Percentiles rank a stretch among this genome's conserved stretches.
These are phyloP conservation scores for Irineochytrium annulatum DNA, from an alignment of 192 early-diverging fungal species.

Conservation along the genomic window DNA sequence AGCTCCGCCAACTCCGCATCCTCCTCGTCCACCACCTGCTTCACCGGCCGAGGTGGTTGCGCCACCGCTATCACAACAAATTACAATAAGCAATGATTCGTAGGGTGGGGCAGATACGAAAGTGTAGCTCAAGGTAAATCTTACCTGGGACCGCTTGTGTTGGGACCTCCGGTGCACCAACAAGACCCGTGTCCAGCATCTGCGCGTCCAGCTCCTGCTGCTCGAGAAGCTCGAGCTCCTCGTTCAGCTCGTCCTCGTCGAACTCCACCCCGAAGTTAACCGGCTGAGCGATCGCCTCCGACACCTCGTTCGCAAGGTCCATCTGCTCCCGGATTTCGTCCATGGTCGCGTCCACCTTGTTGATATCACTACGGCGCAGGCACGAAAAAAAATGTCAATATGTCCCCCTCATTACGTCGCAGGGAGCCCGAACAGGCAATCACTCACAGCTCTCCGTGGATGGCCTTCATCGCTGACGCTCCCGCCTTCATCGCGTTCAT, in stretches of 20 bases:
- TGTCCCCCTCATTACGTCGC: background rate
- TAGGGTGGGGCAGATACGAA: background rate
- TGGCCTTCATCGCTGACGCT: constrained; percentile 88
- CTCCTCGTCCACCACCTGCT: constrained; percentile 59
- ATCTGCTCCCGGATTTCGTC: constrained; percentile 98
- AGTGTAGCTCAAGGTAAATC: background rate
- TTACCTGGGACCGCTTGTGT: constrained; percentile 64
- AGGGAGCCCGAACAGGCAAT: background rate
- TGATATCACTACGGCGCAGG: constrained; percentile 62
- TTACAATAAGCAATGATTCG: background rate
- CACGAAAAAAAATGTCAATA: too few species aligned
- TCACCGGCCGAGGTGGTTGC: constrained; percentile 37
- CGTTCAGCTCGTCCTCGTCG: constrained; percentile 89
- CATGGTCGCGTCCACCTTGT: constrained; percentile 94
- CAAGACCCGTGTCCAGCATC: constrained; percentile 67
- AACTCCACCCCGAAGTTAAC: constrained; percentile 81
- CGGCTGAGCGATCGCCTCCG: constrained; percentile 87
- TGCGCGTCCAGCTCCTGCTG: constrained; percentile 87
- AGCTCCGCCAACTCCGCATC: constrained; percentile 79
- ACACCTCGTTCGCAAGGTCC: constrained; percentile 92
- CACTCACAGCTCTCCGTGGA: constrained; percentile 80
- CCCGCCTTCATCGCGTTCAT: constrained; percentile 93
- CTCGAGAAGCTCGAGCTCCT: constrained; percentile 87
- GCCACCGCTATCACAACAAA: constrained; percentile 38
- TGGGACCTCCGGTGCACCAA: constrained; percentile 48